Conservation (phyloP, 768 basidiomycete genomes). For the Rhizopogon sp. region DNA sequence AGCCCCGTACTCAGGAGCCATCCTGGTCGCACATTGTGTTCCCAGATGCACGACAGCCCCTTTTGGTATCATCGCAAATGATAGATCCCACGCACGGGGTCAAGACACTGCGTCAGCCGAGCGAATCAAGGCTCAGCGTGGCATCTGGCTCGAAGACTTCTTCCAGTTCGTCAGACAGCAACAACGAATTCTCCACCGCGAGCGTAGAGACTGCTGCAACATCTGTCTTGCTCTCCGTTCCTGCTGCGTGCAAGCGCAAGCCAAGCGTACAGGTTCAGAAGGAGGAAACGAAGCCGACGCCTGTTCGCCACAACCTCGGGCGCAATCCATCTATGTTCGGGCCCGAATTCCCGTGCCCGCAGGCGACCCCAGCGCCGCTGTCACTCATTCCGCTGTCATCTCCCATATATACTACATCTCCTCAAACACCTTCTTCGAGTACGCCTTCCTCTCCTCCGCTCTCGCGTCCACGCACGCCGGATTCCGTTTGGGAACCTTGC, state of each 20-base stretch:
- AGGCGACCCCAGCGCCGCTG: slow-evolving; percentile 27
- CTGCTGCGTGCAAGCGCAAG: slow-evolving; percentile 15
- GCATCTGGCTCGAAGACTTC: slow-evolving; percentile 19
- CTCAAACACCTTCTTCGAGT: slow-evolving; percentile 7
- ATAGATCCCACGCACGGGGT: slow-evolving; percentile 6
- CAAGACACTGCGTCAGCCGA: slow-evolving; percentile 7
- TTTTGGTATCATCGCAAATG: slow-evolving; percentile 15
- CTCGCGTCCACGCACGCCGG: slow-evolving; percentile 37
- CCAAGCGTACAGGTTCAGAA: slow-evolving; percentile 12
- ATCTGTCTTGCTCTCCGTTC: slow-evolving; percentile 15
- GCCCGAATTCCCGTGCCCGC: slow-evolving; percentile 51
- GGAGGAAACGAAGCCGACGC: slow-evolving; percentile 23
- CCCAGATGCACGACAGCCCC: slow-evolving; percentile 13
- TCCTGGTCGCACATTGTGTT: slow-evolving; percentile 25
- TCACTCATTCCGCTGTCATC: slow-evolving; percentile 26
- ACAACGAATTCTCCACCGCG: slow-evolving; percentile 27
- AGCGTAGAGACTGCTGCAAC: slow-evolving; percentile 28
- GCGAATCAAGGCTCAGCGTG: slow-evolving; percentile 14
- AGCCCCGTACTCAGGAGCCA: slow-evolving; percentile 38
- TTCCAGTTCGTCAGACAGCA: slow-evolving; percentile 23
- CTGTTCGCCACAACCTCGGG: slow-evolving; percentile 38
- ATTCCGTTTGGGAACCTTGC: slow-evolving; percentile 63
- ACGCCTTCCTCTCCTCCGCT: slow-evolving; percentile 8
- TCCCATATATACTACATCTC: slow-evolving; percentile 7
- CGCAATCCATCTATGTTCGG: slow-evolving; percentile 68